These are phyloP conservation scores for Metschnikowia similis DNA, from an alignment of 805 yeast genomes.

Conservation along the genomic window DNA sequence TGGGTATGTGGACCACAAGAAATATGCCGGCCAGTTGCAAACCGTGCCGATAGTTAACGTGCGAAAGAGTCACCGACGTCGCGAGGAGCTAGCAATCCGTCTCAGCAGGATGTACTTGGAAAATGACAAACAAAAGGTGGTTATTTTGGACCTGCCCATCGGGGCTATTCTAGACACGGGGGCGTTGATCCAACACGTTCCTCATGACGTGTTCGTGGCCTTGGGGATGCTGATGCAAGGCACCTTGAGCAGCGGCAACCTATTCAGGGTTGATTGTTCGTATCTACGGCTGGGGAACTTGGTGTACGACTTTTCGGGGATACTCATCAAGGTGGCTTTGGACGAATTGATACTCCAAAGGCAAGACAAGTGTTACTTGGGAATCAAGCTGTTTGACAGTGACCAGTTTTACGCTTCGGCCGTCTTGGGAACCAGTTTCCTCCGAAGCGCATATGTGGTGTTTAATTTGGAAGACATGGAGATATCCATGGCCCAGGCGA, in stretches of 20 bases:
- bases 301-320: not conserved
- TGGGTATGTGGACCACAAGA: not conserved
- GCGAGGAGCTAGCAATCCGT: not conserved
- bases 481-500: not conserved
- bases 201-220: not conserved
- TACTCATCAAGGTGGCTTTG: too few relatives aligned
- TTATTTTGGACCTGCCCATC: not conserved
- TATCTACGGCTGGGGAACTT: not conserved
- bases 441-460: not conserved
- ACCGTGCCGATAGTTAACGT: not conserved
- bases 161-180: not conserved
- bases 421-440: not conserved
- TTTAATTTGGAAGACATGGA: not conserved
- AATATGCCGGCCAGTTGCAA: too few relatives aligned
- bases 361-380: too few relatives aligned
- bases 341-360: not conserved
- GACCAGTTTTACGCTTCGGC: not conserved
- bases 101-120: not conserved
- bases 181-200: not conserved
- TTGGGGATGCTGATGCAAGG: not conserved
- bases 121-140: not conserved
- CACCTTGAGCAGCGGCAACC: too few relatives aligned
- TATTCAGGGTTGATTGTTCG: not conserved
- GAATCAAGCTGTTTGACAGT: too few relatives aligned
- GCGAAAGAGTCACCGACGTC: not conserved